phyloP scores from a whole-genome alignment of 306 rosid genomes.

The Phaseolus lunatus region DNA sequence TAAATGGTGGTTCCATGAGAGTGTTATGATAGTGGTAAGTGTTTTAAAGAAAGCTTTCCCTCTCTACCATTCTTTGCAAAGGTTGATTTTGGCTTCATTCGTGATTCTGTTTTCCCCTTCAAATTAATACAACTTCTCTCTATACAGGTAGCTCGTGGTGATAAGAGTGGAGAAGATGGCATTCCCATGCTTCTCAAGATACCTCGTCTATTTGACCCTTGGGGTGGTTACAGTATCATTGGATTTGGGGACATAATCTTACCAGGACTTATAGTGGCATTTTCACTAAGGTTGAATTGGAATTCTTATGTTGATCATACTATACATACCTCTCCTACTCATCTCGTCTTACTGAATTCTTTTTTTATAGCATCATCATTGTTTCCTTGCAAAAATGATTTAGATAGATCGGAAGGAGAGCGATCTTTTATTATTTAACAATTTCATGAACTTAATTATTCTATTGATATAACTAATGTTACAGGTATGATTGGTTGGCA shows the following conservation, averaged over 20 bases:
- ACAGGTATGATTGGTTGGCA: conserved; percentile 95
- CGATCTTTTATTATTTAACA: conserved; percentile 13
- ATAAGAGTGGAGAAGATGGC: conserved; percentile 97
- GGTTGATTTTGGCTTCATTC: conserved; percentile 35
- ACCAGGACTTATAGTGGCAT: conserved; percentile 95
- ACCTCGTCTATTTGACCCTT: conserved; percentile 97
- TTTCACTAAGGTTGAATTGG: conserved; percentile 79
- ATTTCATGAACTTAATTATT: conserved; percentile 31
- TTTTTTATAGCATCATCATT: not conserved
- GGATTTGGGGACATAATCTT: conserved; percentile 98
- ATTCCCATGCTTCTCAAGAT: conserved; percentile 98
- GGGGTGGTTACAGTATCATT: conserved; percentile 99
- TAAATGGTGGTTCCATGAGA: conserved; percentile 96
- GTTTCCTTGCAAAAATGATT: conserved; percentile 30
- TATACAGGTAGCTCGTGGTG: conserved; percentile 97
- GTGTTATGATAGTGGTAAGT: conserved; percentile 99
- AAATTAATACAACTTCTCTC: conserved; percentile 28
- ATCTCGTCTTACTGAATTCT: not conserved
- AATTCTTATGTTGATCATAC: conserved; percentile 39
- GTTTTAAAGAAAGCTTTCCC: conserved; percentile 21
- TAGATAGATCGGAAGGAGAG: conserved; percentile 22
- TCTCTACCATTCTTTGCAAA: conserved; percentile 19
- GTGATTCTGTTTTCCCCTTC: not conserved
- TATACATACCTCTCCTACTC: conserved; percentile 14
- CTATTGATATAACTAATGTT: conserved; percentile 40